phyloP scores from a whole-genome alignment of 768 basidiomycete species.

The Rhizopogon rudus region DNA sequence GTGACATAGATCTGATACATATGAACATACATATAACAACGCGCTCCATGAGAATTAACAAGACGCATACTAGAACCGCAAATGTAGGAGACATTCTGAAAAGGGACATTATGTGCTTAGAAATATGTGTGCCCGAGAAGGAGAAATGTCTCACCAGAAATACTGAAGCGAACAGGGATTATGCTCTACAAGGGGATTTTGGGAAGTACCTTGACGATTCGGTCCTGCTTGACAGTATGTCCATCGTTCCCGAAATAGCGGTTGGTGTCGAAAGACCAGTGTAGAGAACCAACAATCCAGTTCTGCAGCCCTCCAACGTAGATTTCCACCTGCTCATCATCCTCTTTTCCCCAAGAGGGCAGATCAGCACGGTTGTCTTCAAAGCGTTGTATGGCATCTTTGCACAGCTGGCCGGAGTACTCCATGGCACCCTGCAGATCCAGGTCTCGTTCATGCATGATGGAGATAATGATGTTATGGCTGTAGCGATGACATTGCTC shows the following conservation, averaged over 20 bases:
- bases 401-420: slow-evolving; percentile 58
- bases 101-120: too few species aligned
- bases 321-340: slow-evolving; percentile 51
- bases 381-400: slow-evolving; percentile 50
- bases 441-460: slow-evolving; percentile 57
- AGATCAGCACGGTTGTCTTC: slow-evolving; percentile 39
- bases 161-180: too few species aligned
- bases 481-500: slow-evolving; percentile 50
- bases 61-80: too few species aligned
- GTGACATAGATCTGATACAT: too few species aligned
- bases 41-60: too few species aligned
- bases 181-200: slow-evolving; percentile 11
- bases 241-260: slow-evolving; percentile 66
- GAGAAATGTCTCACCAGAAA: too few species aligned
- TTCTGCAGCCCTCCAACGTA: slow-evolving; percentile 61
- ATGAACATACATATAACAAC: too few species aligned
- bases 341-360: slow-evolving; percentile 57
- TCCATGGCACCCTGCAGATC: slow-evolving; percentile 59
- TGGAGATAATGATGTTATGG: slow-evolving; percentile 60
- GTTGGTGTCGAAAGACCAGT: slow-evolving; percentile 69
- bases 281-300: slow-evolving; percentile 69
- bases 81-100: too few species aligned
- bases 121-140: too few species aligned
- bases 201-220: slow-evolving; percentile 49
- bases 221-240: slow-evolving; percentile 47